Base-by-base conservation (phyloP, 1,284 basidiomycete species). In the Volvariella surrecta region DNA sequence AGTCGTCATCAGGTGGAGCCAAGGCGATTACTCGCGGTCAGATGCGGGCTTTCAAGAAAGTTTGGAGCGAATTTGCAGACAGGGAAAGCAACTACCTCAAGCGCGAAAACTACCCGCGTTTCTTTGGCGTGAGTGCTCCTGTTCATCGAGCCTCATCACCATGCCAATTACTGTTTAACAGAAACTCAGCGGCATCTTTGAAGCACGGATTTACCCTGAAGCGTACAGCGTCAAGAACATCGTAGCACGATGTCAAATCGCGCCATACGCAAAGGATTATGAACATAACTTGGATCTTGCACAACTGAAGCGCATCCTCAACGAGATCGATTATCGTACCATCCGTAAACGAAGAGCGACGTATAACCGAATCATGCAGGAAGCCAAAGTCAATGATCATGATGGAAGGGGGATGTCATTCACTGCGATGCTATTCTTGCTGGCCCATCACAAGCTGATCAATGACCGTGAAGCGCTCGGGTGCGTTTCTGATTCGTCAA, bases 361-460 rank as follows among this genome's bases (percentile, higher is more conserved):
- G 15, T 93, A 88, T 56, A 79, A 78, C 49, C 73, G 82, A 16
- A 64, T 96, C 2, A 91, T 86, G 54, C 84, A 93, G 55, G 92
- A 96, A 66, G 90, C 91, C 2, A 79, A 73, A 50, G 75, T 91
- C 35, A 74, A 78, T 1, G 77, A 83, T 49, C 74, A 86, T 48
- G 73, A 73, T 20, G 80, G 79, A 1, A 74, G 77, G 40, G 92
- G 94, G 7, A 89, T 99, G 48, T 87, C 90, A 15, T 98, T 98
- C 66, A 90, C 82, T 4, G 76, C 84, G 35, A 96, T 97, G 91
- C 73, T 98, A 10, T 58, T 89, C 38, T 66, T 98, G 43, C 67
- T 99, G 24, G 88, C 91, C 0, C 93, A 96, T 58, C 83, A 97
- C 64, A 95, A 90, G 61, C 67, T 98, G 45, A 92, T 98, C 52